Base-by-base conservation (phyloP, 805 yeast species). In the Isabelozyma heimii region DNA sequence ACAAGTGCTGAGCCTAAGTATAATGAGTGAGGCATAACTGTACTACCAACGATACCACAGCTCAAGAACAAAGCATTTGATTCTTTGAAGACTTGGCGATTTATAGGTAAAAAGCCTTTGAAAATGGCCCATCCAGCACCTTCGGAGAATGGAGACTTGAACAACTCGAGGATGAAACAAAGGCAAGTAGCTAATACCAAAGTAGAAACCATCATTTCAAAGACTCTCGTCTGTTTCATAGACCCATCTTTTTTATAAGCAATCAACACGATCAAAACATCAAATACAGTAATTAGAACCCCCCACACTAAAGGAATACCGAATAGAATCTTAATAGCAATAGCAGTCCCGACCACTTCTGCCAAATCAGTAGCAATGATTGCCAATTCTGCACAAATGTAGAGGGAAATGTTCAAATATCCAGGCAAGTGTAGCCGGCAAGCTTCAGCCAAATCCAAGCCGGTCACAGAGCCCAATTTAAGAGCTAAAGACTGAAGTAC, bases 271-370 rank as follows among this genome's bases (percentile, higher is more conserved):
- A 87, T 74, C 52, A 91, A 67, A 7, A 91, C 97, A 62, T 91
- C 97, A 2, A 88, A 62, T 1, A 91, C 85, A 0, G 97, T 91
- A 37, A 91, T 63, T 6, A 87, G 53, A 2, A 91, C 95, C 47
- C 97, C 97, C 38, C 77, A 66, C 1, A 83, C 62, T 48, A 91
- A 72, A 0, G 97, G 96, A 9, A 91, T 81, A 1, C 79, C 75
- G 58, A 91, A 84, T 26, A 91, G 65, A 50, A 91, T 89, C 55
- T 89, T 84, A 45, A 91, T 73, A 0, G 96, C 83, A 43, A 91
- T 88, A 9, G 97, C 97, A 3, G 96, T 87, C 2, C 97, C 97
- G 7, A 91, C 92, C 9, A 91, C 97, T 65, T 91, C 97, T 0
- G 97, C 97, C 58, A 91, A 70, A 63, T 91, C 97, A 0, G 97